phyloP scores from a whole-genome alignment of 2,329 filamentous ascomycete species.

The Fusarium annulatum region DNA sequence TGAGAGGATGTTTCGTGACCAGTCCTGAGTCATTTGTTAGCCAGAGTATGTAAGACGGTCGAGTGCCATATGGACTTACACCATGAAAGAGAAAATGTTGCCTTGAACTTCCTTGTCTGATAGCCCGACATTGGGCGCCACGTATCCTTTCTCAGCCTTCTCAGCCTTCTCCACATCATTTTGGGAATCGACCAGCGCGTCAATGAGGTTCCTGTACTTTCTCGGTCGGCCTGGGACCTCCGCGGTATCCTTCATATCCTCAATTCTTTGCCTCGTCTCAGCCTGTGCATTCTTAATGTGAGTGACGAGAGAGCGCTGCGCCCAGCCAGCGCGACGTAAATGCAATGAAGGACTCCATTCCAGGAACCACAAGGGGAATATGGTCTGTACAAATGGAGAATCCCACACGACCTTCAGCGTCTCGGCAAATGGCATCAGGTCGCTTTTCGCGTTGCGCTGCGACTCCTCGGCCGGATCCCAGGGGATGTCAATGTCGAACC shows the following conservation, averaged over 20 bases:
- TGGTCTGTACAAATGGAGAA: neutral
- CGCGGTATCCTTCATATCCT: neutral
- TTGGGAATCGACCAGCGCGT: neutral
- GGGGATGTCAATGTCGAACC: neutral
- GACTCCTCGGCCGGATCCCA: neutral
- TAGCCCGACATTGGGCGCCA: neutral
- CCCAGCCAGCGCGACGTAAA: neutral
- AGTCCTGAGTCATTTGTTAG: neutral
- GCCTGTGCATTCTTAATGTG: neutral
- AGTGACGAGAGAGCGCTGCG: neutral
- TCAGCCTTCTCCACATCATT: neutral
- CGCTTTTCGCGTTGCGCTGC: neutral
- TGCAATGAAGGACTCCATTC: neutral
- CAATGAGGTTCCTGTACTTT: neutral
- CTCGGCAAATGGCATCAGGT: neutral
- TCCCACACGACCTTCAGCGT: neutral
- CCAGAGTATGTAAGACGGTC: accelerated
- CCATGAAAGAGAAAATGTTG: neutral
- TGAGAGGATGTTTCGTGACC: neutral
- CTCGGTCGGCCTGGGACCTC: neutral
- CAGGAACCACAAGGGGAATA: neutral
- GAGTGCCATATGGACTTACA: neutral
- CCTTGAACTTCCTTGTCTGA: neutral
- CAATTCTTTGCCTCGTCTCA: neutral
- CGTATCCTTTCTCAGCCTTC: neutral